phyloP scores from a whole-genome alignment of 345 rosid species.

The Citrus reticulata region DNA sequence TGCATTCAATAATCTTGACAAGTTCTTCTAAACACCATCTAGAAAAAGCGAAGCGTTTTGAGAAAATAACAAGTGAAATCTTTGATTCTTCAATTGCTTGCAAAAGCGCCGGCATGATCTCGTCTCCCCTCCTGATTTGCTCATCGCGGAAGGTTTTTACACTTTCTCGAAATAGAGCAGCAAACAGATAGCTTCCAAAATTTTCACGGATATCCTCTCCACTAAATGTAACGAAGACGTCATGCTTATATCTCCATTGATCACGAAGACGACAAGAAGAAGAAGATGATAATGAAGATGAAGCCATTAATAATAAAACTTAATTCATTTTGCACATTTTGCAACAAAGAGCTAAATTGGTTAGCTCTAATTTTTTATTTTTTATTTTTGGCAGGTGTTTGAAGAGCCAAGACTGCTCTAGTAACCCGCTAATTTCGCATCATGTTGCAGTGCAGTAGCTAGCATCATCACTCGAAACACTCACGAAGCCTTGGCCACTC shows the following conservation, averaged over 20 bases:
- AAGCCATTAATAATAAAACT: background rate
- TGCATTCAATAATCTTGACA: constrained; percentile 6
- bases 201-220: background rate
- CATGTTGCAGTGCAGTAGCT: too few relatives aligned
- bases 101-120: background rate
- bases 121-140: constrained; percentile 1
- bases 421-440: too few relatives aligned
- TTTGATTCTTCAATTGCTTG: background rate
- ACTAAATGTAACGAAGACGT: background rate
- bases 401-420: too few relatives aligned
- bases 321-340: too few relatives aligned
- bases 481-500: too few relatives aligned
- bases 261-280: background rate
- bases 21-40: background rate
- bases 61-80: constrained; percentile 9
- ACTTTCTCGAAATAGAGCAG: background rate
- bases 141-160: background rate
- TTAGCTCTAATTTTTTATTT: too few relatives aligned
- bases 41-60: background rate
- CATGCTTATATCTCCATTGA: background rate
- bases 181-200: background rate
- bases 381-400: too few relatives aligned
- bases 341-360: too few relatives aligned
- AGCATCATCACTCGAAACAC: too few relatives aligned
- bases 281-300: background rate